Evolutionary conservation across 306 rosid genomes (phyloP), one percentile per base, ranked within the genome.

Genomic region (Alnus rubra): DNA sequence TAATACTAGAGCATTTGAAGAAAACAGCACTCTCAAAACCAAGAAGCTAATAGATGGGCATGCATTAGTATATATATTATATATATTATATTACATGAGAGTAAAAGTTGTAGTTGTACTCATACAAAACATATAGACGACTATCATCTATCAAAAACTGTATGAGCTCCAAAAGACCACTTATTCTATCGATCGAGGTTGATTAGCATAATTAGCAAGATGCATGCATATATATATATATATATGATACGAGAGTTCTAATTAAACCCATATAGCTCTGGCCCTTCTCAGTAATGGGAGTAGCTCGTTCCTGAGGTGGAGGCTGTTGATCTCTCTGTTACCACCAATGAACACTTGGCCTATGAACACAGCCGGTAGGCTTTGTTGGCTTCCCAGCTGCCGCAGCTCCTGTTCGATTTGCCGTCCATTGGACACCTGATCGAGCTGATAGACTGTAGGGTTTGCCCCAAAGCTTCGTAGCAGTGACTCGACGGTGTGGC

Each of bases 361-460:
- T 64, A 92, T 92, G 77, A 86, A 92, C 76, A 92, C 93, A 47
- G 90, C 90, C 0, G 97, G 97, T 1, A 6, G 0, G 74, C 91
- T 84, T 35, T 92, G 92, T 8, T 83, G 84, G 55, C 93, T 86
- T 37, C 95, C 95, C 76, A 84, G 59, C 74, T 85, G 91, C 65
- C 80, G 28, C 86, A 91, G 82, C 28, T 82, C 94, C 49, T 81
- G 78, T 19, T 93, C 97, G 48, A 93, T 83, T 37, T 88, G 90
- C 60, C 47, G 64, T 3, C 97, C 97, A 31, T 88, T 87, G 4
- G 86, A 33, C 18, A 89, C 73, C 75, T 91, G 85, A 78, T 93
- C 98, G 3, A 93, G 85, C 92, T 93, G 94, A 74, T 89, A 90
- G 19, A 89, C 87, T 0, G 84, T 89, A 0, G 88, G 87, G 79